phyloP scores from a whole-genome alignment of 1,139 yeast species.

The Sugiyamaella sp. region DNA sequence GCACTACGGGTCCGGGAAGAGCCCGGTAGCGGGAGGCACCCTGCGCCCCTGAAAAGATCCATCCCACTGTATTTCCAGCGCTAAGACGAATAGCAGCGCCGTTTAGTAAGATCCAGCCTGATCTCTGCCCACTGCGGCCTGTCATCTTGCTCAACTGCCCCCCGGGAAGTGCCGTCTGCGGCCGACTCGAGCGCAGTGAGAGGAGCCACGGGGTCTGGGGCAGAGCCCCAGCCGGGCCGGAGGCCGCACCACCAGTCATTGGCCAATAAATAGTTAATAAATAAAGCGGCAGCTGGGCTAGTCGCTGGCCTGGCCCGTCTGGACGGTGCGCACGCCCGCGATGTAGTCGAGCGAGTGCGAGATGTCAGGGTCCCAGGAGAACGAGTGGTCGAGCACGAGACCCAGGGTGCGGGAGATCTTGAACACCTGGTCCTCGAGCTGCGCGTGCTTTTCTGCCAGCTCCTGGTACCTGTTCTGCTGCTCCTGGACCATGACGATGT shows the following conservation, averaged over 20 bases:
- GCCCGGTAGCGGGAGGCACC: too few relatives aligned
- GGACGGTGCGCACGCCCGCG: constrained; percentile 5
- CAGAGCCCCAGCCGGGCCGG: constrained; percentile 4
- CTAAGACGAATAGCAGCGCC: too few relatives aligned
- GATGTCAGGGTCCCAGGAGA: constrained; percentile 18
- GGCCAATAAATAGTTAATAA: too few relatives aligned
- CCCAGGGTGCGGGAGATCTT: constrained; percentile 32
- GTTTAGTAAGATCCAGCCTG: too few relatives aligned
- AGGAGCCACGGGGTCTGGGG: constrained; percentile 4
- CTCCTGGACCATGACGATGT: constrained; percentile 32
- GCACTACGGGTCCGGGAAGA: too few relatives aligned
- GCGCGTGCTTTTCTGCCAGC: constrained; percentile 32
- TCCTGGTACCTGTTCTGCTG: constrained; percentile 33
- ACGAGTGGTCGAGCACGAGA: constrained; percentile 23
- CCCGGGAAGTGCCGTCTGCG: too few relatives aligned
- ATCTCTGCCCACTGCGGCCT: too few relatives aligned
- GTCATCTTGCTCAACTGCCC: too few relatives aligned
- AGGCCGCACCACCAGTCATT: not conserved
- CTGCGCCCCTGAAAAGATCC: too few relatives aligned
- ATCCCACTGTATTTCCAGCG: too few relatives aligned
- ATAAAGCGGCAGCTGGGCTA: too few relatives aligned
- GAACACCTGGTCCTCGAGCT: constrained; percentile 32
- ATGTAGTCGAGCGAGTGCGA: constrained; percentile 21
- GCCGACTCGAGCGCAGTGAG: not conserved
- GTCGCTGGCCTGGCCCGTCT: not conserved